phyloP scores from a whole-genome alignment of 768 basidiomycete species.

The Lactarius hengduanensis region DNA sequence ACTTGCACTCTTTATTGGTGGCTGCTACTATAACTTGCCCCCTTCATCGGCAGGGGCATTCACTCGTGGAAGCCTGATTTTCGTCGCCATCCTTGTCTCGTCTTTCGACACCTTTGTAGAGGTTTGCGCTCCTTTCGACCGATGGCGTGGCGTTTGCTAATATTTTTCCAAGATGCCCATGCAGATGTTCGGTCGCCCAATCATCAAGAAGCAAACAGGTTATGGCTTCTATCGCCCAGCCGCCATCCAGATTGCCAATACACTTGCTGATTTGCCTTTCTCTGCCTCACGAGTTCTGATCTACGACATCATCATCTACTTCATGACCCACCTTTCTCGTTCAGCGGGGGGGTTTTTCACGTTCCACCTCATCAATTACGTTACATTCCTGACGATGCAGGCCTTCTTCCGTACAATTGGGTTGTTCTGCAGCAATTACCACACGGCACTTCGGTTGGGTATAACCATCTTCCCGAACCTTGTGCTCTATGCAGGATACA shows the following conservation, averaged over 20 bases:
- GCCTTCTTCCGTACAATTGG: slow-evolving; percentile 83
- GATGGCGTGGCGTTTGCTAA: slow-evolving; percentile 31
- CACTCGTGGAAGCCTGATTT: slow-evolving; percentile 82
- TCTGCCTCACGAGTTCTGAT: slow-evolving; percentile 58
- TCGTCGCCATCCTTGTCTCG: slow-evolving; percentile 64
- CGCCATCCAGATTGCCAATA: slow-evolving; percentile 64
- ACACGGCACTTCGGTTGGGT: slow-evolving; percentile 48
- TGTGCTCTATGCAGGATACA: slow-evolving; percentile 69
- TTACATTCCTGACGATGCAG: slow-evolving; percentile 72
- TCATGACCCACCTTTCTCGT: slow-evolving; percentile 54
- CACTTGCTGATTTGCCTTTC: slow-evolving; percentile 68
- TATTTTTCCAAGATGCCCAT: slow-evolving; percentile 56
- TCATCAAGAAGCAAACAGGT: slow-evolving; percentile 62
- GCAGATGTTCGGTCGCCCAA: slow-evolving; percentile 82
- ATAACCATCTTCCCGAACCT: slow-evolving; percentile 62
- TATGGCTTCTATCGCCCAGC: slow-evolving; percentile 70
- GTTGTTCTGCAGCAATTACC: slow-evolving; percentile 51
- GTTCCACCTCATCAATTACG: slow-evolving; percentile 64
- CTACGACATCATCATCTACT: slow-evolving; percentile 68
- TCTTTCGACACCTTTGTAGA: slow-evolving; percentile 73
- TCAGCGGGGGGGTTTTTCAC: slow-evolving; percentile 50
- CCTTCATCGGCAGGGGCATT: slow-evolving; percentile 79
- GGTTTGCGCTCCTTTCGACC: slow-evolving; percentile 35
- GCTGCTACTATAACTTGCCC: slow-evolving; percentile 72
- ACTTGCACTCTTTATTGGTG: slow-evolving; percentile 66